Evolutionary conservation across 441 rosid species (phyloP), one percentile per base, ranked within the genome.

Genomic region (Eutrema salsugineum): DNA sequence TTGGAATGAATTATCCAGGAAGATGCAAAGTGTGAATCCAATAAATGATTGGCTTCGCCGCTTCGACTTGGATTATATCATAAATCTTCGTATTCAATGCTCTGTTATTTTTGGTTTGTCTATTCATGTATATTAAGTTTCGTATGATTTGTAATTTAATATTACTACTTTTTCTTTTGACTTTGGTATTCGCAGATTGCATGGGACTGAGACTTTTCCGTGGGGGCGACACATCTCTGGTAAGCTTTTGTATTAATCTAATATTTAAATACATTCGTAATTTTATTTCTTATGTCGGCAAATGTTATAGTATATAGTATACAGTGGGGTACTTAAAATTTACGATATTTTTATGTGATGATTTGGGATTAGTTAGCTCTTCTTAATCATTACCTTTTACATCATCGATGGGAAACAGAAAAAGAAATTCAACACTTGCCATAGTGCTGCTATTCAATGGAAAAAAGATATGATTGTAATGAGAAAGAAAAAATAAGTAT

Each of bases 181-280:
- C 66, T 61, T 14, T 55, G 11, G 43, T 60, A 47, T 54, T 51
- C 32, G 77, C 86, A 91, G 98, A 84, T 44, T 91, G 98, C 81
- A 77, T 83, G 22, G 85, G 88, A 71, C 77, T 91, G 78, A 81
- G 89, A 67, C 39, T 89, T 63, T 82, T 86, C 66, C 75, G 96
- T 78, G 91, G 90, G 80, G 78, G 83, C 42, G 89, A 85, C 77
- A 55, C 88, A 8, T 78, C 91, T 65, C 80, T 80, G 91, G 98
- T 93, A 61, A 75, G 84, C 46, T 65, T 20, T 51, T 12, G 19
- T 53, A 30, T 63, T 47, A 68, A 11, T 42, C 33, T 7, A 44
- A 8, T 57, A 57, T 8, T 8, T 19, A 43, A 43, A 33, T 15
- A 39, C 50, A 14, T 50, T 39, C 30, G 42, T 17, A 16, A 11